A percentile compares a stretch with the other conserved stretches of the same genome.
Conservation (phyloP, 169 alveolate species). For the Cytauxzoon felis region DNA sequence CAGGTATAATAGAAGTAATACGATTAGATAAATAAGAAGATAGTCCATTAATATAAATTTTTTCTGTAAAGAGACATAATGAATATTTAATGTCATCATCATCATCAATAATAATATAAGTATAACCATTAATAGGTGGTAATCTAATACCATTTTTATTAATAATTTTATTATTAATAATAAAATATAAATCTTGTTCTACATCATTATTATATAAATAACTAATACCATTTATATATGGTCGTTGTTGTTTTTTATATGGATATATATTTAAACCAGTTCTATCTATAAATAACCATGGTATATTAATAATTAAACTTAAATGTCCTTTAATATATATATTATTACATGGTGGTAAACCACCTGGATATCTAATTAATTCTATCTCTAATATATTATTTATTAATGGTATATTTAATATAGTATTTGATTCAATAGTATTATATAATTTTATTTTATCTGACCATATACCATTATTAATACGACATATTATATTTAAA, state of each 20-base stretch:
- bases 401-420: constrained; percentile 24
- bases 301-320: constrained; percentile 68
- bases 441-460: constrained; percentile 57
- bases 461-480: constrained; percentile 35
- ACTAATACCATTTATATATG: constrained; percentile 68
- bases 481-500: constrained; percentile 15
- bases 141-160: constrained; percentile 31
- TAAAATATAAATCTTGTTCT: constrained; percentile 19
- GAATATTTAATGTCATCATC: constrained; percentile 69
- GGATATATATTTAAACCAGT: constrained; percentile 79
- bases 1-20: constrained; percentile 78
- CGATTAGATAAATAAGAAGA: constrained; percentile 72
- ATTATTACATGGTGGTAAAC: constrained; percentile 30
- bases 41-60: constrained; percentile 68
- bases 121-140: constrained; percentile 79
- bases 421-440: constrained; percentile 48
- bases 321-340: constrained; percentile 57
- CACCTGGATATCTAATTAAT: constrained; percentile 60
- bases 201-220: constrained; percentile 56
- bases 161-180: constrained; percentile 7
- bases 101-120: constrained; percentile 67
- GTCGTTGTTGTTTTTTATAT: constrained; percentile 64
- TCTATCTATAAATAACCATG: constrained; percentile 80
- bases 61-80: constrained; percentile 76
- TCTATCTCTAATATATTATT: constrained; percentile 68